A percentile compares a stretch with the other conserved stretches of the same genome.
Evolutionary conservation across 345 rosid genomes (phyloP).

Genomic region (Fremontodendron californicum): DNA sequence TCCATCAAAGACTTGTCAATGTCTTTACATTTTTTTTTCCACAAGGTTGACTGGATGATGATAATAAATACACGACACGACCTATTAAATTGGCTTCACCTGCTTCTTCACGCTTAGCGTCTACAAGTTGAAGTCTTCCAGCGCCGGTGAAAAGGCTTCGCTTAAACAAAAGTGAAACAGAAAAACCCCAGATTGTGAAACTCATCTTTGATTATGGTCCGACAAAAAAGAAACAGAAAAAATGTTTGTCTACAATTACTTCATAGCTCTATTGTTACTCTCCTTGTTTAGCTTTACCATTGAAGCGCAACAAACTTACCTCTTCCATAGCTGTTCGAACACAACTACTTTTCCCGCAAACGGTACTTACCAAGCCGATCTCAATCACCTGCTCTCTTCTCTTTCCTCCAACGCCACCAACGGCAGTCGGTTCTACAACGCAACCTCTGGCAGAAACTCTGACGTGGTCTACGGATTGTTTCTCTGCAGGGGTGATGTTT

Average conservation of each 20-base stretch:
- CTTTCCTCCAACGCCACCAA: conserved; percentile 22
- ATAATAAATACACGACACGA: too few species aligned
- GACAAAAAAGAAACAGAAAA: neutral
- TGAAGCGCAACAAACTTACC: conserved; percentile 1
- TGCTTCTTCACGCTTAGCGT: neutral
- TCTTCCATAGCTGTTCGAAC: neutral
- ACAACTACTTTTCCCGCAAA: neutral
- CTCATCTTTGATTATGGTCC: neutral
- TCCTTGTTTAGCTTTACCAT: neutral
- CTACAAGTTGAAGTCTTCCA: neutral
- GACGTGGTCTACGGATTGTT: neutral
- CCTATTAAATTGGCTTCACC: neutral
- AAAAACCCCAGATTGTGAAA: neutral
- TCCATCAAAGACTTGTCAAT: too few species aligned
- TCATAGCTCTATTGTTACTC: neutral
- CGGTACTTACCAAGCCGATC: conserved; percentile 11
- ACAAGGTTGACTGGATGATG: too few species aligned
- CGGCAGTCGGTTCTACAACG: neutral
- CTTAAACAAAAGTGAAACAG: neutral
- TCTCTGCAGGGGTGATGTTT: neutral
- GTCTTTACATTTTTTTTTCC: too few species aligned
- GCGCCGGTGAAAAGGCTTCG: neutral
- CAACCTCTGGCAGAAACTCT: neutral
- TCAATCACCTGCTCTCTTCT: conserved; percentile 21
- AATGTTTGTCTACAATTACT: neutral